Evolutionary conservation across 2,329 filamentous ascomycete genomes (phyloP), one percentile per base, ranked within the genome.

Genomic region (Cercospora sp.): DNA sequence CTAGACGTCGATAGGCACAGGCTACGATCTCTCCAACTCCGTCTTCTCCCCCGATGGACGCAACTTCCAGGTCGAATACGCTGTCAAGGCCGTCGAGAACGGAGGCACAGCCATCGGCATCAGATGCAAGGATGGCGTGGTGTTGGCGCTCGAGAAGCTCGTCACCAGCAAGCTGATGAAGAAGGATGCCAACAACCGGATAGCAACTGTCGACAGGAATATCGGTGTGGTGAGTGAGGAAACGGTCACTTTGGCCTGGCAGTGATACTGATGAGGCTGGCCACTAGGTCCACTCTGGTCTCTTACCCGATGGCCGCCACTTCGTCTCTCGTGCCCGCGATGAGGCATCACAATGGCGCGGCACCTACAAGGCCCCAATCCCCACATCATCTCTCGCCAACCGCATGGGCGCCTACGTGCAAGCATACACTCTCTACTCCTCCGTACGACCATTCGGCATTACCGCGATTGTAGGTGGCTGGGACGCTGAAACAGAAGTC

Each of bases 31-130:
- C 77, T 93, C 93, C 81, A 99, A 99, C 88, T 98, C 95, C 79
- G 96, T 98, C 85, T 99, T 98, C 87, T 98, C 95, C 60, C 95
- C 95, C 74, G 95, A 99, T 84, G 95, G 95, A 79, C 92, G 95
- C 76, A 99, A 99, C 83, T 99, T 99, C 83, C 95, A 99, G 83
- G 89, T 90, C 81, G 95, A 99, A 87, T 99, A 99, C 81, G 95
- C 95, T 74, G 91, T 96, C 76, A 99, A 99, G 86, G 95, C 95
- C 66, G 95, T 99, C 72, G 95, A 99, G 85, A 98, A 96, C 78
- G 95, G 94, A 74, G 94, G 95, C 78, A 99, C 95, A 65, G 93
- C 94, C 64, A 89, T 99, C 81, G 95, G 95, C 75, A 97, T 99
- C 82, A 88, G 93, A 80, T 97, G 93, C 87, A 97, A 96, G 84